Conservation (phyloP, 2,329 filamentous ascomycete species). For the Clonostachys byssicola region DNA sequence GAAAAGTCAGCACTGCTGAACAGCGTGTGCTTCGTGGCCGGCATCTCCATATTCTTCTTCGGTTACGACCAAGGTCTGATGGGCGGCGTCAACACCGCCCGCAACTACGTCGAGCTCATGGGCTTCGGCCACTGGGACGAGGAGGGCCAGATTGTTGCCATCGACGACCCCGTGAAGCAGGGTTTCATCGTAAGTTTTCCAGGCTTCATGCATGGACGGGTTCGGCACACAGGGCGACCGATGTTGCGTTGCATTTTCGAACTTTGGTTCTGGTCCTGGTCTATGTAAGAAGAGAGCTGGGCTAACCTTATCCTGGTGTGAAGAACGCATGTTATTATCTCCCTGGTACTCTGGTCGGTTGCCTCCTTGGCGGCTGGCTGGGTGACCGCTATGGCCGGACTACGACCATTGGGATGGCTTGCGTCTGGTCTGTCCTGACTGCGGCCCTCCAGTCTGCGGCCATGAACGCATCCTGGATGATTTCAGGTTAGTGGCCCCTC, state of each 20-base stretch:
- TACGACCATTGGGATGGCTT: conserved; percentile 56
- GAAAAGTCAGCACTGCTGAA: conserved; percentile 53
- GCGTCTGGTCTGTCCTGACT: conserved; percentile 54
- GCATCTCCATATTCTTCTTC: conserved; percentile 65
- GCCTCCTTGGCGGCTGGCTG: conserved; percentile 57
- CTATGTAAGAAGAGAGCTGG: conserved; percentile 1
- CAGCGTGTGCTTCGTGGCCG: conserved; percentile 59
- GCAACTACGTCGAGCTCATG: conserved; percentile 62
- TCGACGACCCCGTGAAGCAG: conserved; percentile 41
- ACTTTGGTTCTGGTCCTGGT: conserved; percentile 7
- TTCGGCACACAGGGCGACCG: background rate
- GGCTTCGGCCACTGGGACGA: conserved; percentile 56
- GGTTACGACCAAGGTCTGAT: conserved; percentile 54
- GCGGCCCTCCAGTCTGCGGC: conserved; percentile 63
- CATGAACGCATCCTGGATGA: conserved; percentile 66
- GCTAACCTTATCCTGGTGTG: background rate
- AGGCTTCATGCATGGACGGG: background rate
- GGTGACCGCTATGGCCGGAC: conserved; percentile 61
- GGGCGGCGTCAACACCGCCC: conserved; percentile 63
- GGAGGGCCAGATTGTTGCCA: conserved; percentile 44
- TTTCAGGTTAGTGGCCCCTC: conserved; percentile 42
- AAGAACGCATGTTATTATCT: conserved; percentile 39
- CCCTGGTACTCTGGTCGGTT: conserved; percentile 53
- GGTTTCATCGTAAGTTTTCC: conserved; percentile 16
- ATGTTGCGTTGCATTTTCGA: conserved; percentile 13